Percentiles rank a stretch among this genome's conserved stretches.
phyloP scores from a whole-genome alignment of 1,139 yeast genomes.

The Nakaseomyces glabratus region DNA sequence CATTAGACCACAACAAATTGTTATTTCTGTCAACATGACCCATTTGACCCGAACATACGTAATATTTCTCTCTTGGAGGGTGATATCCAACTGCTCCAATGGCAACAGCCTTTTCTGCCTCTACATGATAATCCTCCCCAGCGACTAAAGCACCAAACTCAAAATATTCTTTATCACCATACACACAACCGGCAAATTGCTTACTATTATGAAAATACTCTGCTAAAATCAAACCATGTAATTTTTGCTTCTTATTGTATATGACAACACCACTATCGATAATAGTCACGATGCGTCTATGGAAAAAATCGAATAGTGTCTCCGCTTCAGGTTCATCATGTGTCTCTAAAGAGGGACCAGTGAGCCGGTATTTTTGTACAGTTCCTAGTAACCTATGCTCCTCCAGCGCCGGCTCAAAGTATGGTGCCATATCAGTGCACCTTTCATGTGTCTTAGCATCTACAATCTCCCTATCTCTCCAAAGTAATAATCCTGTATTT shows the following conservation, averaged over 20 bases:
- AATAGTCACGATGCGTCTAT: constrained; percentile 34
- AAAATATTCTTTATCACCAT: constrained; percentile 60
- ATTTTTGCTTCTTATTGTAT: constrained; percentile 36
- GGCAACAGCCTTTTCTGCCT: constrained; percentile 22
- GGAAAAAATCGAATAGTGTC: no score
- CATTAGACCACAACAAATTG: constrained; percentile 53
- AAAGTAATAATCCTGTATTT: constrained; percentile 37
- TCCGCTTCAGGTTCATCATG: constrained; percentile 11
- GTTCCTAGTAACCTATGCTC: constrained; percentile 25
- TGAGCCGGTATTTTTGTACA: constrained; percentile 20
- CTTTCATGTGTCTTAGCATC: constrained; percentile 32
- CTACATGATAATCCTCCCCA: constrained; percentile 42
- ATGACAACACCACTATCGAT: constrained; percentile 48
- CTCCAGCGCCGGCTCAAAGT: constrained; percentile 34
- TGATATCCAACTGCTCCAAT: constrained; percentile 22
- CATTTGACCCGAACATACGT: constrained; percentile 59
- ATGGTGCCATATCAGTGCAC: constrained; percentile 31
- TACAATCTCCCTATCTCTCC: constrained; percentile 38
- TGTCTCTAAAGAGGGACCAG: constrained; percentile 25
- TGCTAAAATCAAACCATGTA: constrained; percentile 38
- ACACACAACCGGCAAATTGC: constrained; percentile 36
- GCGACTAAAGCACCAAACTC: constrained; percentile 49
- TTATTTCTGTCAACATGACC: constrained; percentile 48
- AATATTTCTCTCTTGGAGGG: constrained; percentile 22
- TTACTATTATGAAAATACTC: constrained; percentile 36